phyloP scores from a whole-genome alignment of 306 rosid species.

The Clitoria ternatea region DNA sequence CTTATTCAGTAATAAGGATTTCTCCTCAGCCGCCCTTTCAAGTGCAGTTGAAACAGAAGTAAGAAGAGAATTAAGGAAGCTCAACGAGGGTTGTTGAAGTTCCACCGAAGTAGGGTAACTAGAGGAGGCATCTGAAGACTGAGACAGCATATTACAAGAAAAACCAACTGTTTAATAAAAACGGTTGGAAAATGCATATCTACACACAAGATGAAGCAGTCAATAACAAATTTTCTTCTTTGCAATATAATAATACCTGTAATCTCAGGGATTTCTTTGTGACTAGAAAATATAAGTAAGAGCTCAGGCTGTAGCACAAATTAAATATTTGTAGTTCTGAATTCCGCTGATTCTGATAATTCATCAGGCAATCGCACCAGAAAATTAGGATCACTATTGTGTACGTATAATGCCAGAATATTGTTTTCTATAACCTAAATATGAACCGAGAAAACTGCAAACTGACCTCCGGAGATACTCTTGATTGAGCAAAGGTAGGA shows the following conservation, averaged over 20 bases:
- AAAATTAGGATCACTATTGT: constrained; percentile 3
- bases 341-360: constrained; percentile 66
- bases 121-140: constrained; percentile 52
- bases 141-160: constrained; percentile 25
- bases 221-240: constrained; percentile 11
- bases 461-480: constrained; percentile 59
- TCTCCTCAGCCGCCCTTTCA: constrained; percentile 90
- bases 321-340: constrained; percentile 62
- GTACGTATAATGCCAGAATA: neutral
- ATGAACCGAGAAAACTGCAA: constrained; percentile 9
- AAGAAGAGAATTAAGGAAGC: constrained; percentile 64
- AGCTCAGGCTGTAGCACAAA: constrained; percentile 82
- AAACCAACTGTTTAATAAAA: neutral
- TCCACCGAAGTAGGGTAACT: constrained; percentile 50
- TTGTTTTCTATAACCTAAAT: neutral
- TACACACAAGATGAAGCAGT: neutral
- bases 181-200: neutral
- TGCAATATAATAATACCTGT: constrained; percentile 50
- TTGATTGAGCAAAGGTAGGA: constrained; percentile 44
- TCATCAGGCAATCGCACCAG: neutral
- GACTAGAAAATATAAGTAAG: constrained; percentile 83
- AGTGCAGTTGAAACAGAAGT: constrained; percentile 60
- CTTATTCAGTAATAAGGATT: constrained; percentile 68
- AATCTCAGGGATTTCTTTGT: constrained; percentile 77
- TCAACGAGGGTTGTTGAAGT: constrained; percentile 72